These are phyloP conservation scores for Lepidium sativum DNA, from an alignment of 345 rosid species.

Conservation along the genomic window DNA sequence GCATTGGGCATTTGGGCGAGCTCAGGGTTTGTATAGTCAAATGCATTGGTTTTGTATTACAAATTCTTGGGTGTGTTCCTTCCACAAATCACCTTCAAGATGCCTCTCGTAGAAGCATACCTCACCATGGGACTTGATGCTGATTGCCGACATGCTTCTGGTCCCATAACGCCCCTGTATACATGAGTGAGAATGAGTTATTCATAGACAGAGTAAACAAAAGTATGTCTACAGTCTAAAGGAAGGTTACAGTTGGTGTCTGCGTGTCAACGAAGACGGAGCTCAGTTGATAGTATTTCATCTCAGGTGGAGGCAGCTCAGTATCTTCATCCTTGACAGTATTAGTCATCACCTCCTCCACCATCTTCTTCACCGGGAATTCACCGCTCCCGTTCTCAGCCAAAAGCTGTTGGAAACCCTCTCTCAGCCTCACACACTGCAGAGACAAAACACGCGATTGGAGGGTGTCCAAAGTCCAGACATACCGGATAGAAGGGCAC, in stretches of 20 bases:
- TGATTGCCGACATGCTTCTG: slow-evolving; percentile 54
- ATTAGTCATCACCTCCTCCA: slow-evolving; percentile 49
- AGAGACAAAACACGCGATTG: slow-evolving; percentile 2
- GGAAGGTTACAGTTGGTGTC: slow-evolving; percentile 28
- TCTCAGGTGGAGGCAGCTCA: slow-evolving; percentile 39
- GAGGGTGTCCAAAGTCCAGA: not conserved
- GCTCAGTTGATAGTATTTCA: slow-evolving; percentile 38
- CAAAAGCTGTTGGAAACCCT: slow-evolving; percentile 33
- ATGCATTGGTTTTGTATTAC: slow-evolving; percentile 5
- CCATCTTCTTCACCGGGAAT: slow-evolving; percentile 45
- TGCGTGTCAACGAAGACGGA: slow-evolving; percentile 49
- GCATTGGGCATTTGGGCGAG: not conserved
- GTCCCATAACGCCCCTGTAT: slow-evolving; percentile 64
- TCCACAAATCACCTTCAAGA: slow-evolving; percentile 47
- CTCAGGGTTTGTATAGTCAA: not conserved
- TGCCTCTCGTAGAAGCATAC: slow-evolving; percentile 46
- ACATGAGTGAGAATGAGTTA: not conserved
- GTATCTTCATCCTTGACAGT: slow-evolving; percentile 38
- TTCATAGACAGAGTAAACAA: not conserved
- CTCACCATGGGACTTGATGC: slow-evolving; percentile 39
- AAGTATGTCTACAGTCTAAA: not conserved
- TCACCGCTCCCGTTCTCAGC: slow-evolving; percentile 29
- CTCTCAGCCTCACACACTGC: slow-evolving; percentile 51
- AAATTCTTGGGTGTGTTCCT: slow-evolving; percentile 30
- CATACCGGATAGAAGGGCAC: not conserved